A percentile compares a stretch with the other conserved stretches of the same genome.
Conservation (phyloP, 2,329 filamentous ascomycete genomes). For the Aspergillus bombycis region DNA sequence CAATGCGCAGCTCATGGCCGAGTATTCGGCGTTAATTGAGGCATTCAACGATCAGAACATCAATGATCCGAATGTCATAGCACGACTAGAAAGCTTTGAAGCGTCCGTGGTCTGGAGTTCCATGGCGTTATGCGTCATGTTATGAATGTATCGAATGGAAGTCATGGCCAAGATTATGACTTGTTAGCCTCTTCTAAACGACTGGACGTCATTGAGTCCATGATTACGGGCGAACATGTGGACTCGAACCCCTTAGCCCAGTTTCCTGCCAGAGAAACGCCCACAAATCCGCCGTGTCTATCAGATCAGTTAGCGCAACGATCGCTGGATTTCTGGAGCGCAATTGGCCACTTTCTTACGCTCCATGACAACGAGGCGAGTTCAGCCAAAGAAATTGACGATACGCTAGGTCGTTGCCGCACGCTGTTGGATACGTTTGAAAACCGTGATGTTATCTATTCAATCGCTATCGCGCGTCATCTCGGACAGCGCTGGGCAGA, state of each 20-base stretch:
- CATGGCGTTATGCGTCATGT: conserved; percentile 56
- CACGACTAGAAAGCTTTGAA: conserved; percentile 56
- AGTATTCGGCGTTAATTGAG: conserved; percentile 67
- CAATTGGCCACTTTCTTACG: conserved; percentile 72
- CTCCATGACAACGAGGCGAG: conserved; percentile 62
- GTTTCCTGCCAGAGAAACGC: conserved; percentile 44
- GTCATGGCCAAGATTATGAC: conserved; percentile 56
- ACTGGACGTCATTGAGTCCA: conserved; percentile 73
- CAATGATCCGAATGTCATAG: conserved; percentile 40
- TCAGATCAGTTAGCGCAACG: conserved; percentile 59
- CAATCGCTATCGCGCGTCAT: conserved; percentile 77
- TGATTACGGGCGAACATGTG: conserved; percentile 74
- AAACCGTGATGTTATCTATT: conserved; percentile 89
- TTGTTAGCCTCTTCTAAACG: conserved; percentile 68
- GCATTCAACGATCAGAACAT: conserved; percentile 46
- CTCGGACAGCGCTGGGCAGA: conserved; percentile 68
- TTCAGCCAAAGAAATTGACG: conserved; percentile 62
- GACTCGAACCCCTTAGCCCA: conserved; percentile 52
- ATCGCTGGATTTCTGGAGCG: conserved; percentile 81
- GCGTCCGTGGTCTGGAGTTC: conserved; percentile 64
- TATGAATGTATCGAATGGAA: conserved; percentile 40
- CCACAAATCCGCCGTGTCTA: conserved; percentile 38
- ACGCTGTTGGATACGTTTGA: conserved; percentile 76
- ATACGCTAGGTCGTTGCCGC: conserved; percentile 67
- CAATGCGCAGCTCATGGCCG: conserved; percentile 64